Base-by-base conservation (phyloP, 2,329 filamentous ascomycete species). In the Whalleya microplaca region DNA sequence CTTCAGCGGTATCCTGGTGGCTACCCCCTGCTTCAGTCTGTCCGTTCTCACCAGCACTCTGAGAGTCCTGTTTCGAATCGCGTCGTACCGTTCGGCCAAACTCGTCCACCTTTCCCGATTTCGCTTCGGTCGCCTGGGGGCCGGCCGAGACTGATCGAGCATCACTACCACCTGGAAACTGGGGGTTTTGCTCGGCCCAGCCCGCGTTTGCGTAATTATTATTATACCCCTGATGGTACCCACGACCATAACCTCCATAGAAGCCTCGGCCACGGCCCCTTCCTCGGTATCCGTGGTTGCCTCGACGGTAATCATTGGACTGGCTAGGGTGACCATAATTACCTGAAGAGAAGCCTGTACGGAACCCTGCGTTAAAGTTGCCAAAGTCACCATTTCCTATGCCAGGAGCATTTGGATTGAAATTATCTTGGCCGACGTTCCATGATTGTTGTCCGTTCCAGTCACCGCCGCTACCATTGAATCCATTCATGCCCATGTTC, bases 391-490 rank as follows among this genome's bases (percentile, higher is more conserved):
- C 86, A 82, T 83, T 82, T 78, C 86, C 87, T 84, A 90, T 90
- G 82, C 86, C 86, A 83, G 85, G 84, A 84, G 86, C 86, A 90
- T 86, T 91, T 89, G 86, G 84, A 87, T 86, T 92, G 87, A 86
- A 91, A 89, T 91, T 92, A 91, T 91, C 88, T 88, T 89, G 88
- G 82, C 86, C 85, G 82, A 86, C 85, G 87, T 88, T 90, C 89
- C 88, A 92, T 82, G 87, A 86, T 80, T 90, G 87, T 79, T 89
- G 88, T 81, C 83, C 83, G 82, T 88, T 90, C 88, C 88, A 91
- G 81, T 87, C 88, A 84, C 87, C 85, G 84, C 88, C 81, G 73
- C 84, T 83, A 76, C 85, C 84, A 78, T 85, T 84, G 77, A 86
- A 87, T 71, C 86, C 85, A 71, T 69, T 79, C 86, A 90, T 84